phyloP scores from a whole-genome alignment of 2,329 filamentous ascomycete species.

The Curvularia verruculosa region DNA sequence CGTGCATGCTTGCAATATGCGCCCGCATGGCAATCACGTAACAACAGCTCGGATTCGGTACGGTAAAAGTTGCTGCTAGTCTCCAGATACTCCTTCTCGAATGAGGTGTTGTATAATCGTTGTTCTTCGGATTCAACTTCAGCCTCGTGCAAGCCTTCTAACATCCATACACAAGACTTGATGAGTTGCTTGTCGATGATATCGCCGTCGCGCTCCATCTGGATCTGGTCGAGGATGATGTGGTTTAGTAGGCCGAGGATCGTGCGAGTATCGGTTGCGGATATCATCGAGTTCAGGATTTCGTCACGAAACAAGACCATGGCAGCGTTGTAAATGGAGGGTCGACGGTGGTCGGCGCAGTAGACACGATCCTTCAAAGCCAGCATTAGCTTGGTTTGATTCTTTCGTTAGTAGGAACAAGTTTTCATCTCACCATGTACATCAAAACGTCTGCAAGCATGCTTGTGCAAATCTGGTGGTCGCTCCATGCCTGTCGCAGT shows the following conservation, averaged over 20 bases:
- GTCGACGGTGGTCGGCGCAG: constrained; percentile 71
- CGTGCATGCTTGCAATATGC: constrained; percentile 80
- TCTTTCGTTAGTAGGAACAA: not conserved
- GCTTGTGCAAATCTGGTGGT: constrained; percentile 90
- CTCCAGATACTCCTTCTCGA: constrained; percentile 78
- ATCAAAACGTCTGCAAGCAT: constrained; percentile 97
- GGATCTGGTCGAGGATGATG: constrained; percentile 87
- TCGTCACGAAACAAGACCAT: constrained; percentile 90
- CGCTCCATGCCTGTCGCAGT: constrained; percentile 80
- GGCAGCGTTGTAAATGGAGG: constrained; percentile 81
- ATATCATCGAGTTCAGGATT: constrained; percentile 68
- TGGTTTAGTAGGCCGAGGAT: constrained; percentile 78
- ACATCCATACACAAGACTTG: constrained; percentile 84
- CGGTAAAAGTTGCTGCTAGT: constrained; percentile 77
- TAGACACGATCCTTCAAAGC: constrained; percentile 74
- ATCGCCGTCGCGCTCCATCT: constrained; percentile 90
- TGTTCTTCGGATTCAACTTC: constrained; percentile 77
- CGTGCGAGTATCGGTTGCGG: constrained; percentile 53
- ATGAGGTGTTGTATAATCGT: constrained; percentile 82
- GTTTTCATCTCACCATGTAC: constrained; percentile 72
- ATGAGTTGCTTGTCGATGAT: constrained; percentile 83
- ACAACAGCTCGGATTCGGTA: constrained; percentile 72
- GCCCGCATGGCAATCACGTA: constrained; percentile 79
- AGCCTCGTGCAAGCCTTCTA: constrained; percentile 84
- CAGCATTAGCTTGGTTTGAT: constrained; percentile 27